Base-by-base conservation (phyloP, 768 basidiomycete genomes). In the Clathrus columnatus region DNA sequence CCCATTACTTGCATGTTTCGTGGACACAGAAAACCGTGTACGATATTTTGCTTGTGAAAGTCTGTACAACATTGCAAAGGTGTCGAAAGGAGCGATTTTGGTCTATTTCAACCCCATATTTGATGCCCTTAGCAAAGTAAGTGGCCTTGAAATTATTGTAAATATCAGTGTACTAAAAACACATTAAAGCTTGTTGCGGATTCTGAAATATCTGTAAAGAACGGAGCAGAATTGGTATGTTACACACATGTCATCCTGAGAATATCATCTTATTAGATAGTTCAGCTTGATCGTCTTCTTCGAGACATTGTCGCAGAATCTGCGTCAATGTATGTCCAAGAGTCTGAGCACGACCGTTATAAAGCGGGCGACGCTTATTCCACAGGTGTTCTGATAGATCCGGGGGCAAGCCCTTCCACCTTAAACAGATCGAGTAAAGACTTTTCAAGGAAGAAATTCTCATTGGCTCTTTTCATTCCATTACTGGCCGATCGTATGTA, bases 21-120 rank as follows among this genome's bases (percentile, higher is more conserved):
- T 85, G 58, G 96, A 99, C 68, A 78, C 86, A 1, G 95, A 98
- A 75, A 92, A 90, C 70, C 79, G 92, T 65, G 91, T 98, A 58
- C 82, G 92, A 44, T 99, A 98, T 72, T 97, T 96, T 73, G 95
- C 95, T 5, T 94, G 92, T 23, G 96, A 99, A 67, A 95, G 93
- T 65, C 72, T 99, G 60, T 99, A 99, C 73, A 99, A 99, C 71
- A 94, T 99, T 60, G 91, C 89, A 24, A 91, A 94, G 69, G 94
- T 96, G 16, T 95, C 93, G 28, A 95, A 96, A 64, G 96, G 95
- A 36, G 95, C 97, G 69, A 85, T 98, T 28, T 73, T 99, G 56
- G 83, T 97, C 14, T 96, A 94, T 67, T 99, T 97, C 74, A 99
- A 99, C 65, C 92, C 94, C 56, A 91, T 98, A 54, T 99, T 99